Evolutionary conservation across 2,329 filamentous ascomycete genomes (phyloP), one percentile per base, ranked within the genome.

Genomic region (Phaeosphaeriaceae sp.): DNA sequence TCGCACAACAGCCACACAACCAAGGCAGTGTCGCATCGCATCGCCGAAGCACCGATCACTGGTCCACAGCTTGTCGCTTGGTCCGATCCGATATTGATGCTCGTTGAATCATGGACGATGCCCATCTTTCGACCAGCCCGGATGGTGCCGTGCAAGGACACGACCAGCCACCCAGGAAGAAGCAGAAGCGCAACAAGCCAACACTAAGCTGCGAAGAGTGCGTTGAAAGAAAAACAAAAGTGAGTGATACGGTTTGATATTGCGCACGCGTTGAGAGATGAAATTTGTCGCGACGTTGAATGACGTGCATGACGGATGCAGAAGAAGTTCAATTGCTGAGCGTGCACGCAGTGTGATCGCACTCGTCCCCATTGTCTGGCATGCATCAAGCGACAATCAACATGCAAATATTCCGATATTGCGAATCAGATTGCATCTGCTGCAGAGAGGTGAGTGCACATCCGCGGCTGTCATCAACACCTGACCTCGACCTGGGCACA

Each of bases 111-210:
- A 65, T 63, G 63, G 61, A 64, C 28, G 59, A 63, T 55, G 52
- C 56, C 7, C 62, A 61, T 54, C 54, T 64, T 19, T 71, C 67
- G 24, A 63, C 63, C 15, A 70, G 67, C 59, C 68, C 68, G 15
- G 64, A 63, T 8, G 23, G 58, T n/a, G 62, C 60, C 58, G 62
- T 59, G 21, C 65, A 60, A 19, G 65, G 56, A 22, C 52, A 53
- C 19, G 59, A 64, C 40, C 52, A 49, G 52, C 83, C 81, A n/a
- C 73, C 80, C 11, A 84, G 80, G 76, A 91, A 91, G 81, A 92
- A 91, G 79, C 91, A 94, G 80, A 93, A 91, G 81, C 87, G 91
- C 49, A 94, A 94, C 79, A 94, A 94, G 77, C 91, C 91, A 3
- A 94, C 91, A 1, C 74, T 94, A 62, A 92, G 89, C 50, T 94